Evolutionary conservation across 2,329 filamentous ascomycete species (phyloP), one percentile per base, ranked within the genome.

Genomic region (Clonostachys solani): DNA sequence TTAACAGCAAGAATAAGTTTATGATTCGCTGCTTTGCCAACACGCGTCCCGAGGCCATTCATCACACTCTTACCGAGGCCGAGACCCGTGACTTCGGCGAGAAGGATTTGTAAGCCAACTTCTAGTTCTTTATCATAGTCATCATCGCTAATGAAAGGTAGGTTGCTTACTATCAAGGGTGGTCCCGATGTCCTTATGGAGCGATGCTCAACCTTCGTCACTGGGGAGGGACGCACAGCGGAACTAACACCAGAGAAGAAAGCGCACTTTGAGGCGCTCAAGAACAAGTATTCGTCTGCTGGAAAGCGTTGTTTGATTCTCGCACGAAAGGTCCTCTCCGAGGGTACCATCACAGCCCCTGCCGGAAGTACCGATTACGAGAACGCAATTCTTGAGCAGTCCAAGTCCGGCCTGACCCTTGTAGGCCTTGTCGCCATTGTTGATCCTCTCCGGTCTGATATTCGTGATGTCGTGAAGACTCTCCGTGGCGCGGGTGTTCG

Each of bases 1-100:
- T 92, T 63, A 91, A 91, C 68, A 89, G 84, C 66, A 89, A 89
- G 71, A 91, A 90, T 67, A 92, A 92, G 64, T 91, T 83, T 60
- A 91, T 90, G 81, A 78, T 91, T 47, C 75, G 81, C 34, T 76
- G 83, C 1, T 78, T 85, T 43, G 71, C 71, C 3, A 54, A 76
- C 37, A 64, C 63, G 3, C 59, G 67, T 33, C 59, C 62, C n/a
- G 60, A 60, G 45, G 54, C 50, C 3, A 42, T 62, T 9, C 35
- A 44, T 1, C 62, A 67, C n/a, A 72, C 71, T 2, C 52, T 78
- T 5, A 61, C 69, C 1, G 46, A 56, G 5, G 56, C 53, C 7
- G 67, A 68, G 17, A 65, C 62, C 2, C 50, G 59, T 6, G 47
- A 54, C 2, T 73, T 73, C 53, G 51, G 59, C 17, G 56, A 61